These are phyloP conservation scores for Ceriops zippeliana DNA, from an alignment of 345 rosid genomes.

Conservation along the genomic window DNA sequence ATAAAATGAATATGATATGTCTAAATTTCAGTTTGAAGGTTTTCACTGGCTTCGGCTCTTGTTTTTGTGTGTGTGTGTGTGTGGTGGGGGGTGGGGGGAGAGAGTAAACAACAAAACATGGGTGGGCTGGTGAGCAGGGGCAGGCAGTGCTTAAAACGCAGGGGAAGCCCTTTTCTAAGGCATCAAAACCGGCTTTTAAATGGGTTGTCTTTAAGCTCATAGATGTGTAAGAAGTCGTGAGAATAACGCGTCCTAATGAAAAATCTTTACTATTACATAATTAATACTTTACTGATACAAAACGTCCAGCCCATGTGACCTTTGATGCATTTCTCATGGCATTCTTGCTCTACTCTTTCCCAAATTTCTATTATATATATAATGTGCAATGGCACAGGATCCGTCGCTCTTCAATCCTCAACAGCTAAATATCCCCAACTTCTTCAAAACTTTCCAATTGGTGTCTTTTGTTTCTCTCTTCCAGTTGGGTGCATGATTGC, in stretches of 20 bases:
- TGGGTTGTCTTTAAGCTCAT: conserved; percentile 22
- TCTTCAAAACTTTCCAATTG: neutral
- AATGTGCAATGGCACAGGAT: conserved; percentile 25
- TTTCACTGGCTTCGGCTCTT: too few relatives aligned
- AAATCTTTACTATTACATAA: conserved; percentile 4
- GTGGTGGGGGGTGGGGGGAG: neutral
- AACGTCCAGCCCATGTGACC: conserved; percentile 84
- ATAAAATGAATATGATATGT: conserved; percentile 3
- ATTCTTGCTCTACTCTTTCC: conserved; percentile 23
- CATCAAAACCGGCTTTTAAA: conserved; percentile 67
- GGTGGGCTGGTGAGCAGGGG: conserved; percentile 22
- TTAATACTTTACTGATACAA: conserved; percentile 34
- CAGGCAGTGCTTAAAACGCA: conserved; percentile 51
- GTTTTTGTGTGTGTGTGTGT: neutral
- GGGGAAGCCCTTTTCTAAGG: conserved; percentile 53
- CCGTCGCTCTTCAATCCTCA: conserved; percentile 25
- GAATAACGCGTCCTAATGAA: conserved; percentile 26
- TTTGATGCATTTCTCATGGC: conserved; percentile 52
- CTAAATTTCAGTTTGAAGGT: conserved; percentile 4
- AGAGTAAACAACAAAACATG: conserved; percentile 10
- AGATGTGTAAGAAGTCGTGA: conserved; percentile 6
- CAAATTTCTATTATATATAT: conserved; percentile 26
- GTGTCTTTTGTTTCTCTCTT: conserved; percentile 2
- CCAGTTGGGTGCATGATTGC: neutral
- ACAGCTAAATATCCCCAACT: conserved; percentile 9